Conservation (phyloP, 768 basidiomycete genomes). For the Termitomyces heimii region DNA sequence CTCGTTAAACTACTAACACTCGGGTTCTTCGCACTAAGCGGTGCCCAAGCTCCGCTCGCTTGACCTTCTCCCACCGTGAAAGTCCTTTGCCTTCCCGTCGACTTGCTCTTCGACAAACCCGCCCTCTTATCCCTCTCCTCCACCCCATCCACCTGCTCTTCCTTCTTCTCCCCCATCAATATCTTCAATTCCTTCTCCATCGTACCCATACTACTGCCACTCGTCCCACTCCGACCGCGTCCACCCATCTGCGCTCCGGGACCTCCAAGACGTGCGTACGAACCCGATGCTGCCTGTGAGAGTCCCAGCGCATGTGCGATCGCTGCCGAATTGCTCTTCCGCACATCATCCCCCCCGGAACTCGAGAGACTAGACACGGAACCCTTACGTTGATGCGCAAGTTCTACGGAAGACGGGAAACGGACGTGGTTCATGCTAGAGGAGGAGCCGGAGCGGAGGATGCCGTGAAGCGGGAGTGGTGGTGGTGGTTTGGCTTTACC, state of each 20-base stretch:
- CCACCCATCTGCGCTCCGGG: conserved; percentile 25
- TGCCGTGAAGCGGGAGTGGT: conserved; percentile 14
- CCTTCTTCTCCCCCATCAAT: conserved; percentile 34
- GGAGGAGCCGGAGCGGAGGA: conserved; percentile 20
- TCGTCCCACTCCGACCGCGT: conserved; percentile 14
- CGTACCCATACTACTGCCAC: conserved; percentile 14
- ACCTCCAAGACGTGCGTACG: conserved; percentile 32
- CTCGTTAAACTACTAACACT: conserved; percentile 3
- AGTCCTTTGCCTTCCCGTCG: conserved; percentile 21
- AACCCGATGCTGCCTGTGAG: conserved; percentile 32
- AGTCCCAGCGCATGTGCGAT: conserved; percentile 40
- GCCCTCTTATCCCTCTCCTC: conserved; percentile 14
- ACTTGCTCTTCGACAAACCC: conserved; percentile 27
- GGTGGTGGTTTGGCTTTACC: conserved; percentile 19
- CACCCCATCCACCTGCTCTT: conserved; percentile 15
- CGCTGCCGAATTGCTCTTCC: conserved; percentile 27
- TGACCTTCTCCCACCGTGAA: conserved; percentile 1
- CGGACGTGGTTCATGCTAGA: conserved; percentile 15
- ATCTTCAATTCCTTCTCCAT: conserved; percentile 39
- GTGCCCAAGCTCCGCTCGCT: conserved; percentile 8
- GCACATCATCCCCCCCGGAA: conserved; percentile 4
- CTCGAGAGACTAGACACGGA: conserved; percentile 11
- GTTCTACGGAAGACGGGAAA: conserved; percentile 14
- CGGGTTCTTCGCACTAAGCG: conserved; percentile 11
- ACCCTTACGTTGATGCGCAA: conserved; percentile 2